Conservation (phyloP, 192 early-diverging fungal genomes). For the Umbelopsis sp. region DNA sequence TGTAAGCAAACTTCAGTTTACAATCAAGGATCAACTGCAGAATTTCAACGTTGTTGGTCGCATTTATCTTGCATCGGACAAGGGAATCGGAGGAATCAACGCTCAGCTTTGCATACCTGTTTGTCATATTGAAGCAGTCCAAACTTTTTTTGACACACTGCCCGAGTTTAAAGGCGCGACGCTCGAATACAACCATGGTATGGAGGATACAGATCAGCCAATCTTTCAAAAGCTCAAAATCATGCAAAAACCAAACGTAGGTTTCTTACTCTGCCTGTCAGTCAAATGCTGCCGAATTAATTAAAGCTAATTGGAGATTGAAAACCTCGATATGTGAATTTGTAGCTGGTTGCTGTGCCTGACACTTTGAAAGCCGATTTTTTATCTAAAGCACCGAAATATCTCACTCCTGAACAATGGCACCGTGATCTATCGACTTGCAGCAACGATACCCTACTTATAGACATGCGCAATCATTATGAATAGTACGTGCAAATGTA, state of each 20-base stretch:
- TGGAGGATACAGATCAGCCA: conserved; percentile 45
- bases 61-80: conserved; percentile 66
- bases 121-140: conserved; percentile 51
- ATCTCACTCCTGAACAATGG: conserved; percentile 68
- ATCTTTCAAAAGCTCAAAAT: conserved; percentile 70
- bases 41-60: conserved; percentile 63
- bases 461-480: conserved; percentile 83
- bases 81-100: conserved; percentile 63
- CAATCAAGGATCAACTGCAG: conserved; percentile 14
- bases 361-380: conserved; percentile 49
- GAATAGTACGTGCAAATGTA: conserved; percentile 51
- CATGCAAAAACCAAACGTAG: conserved; percentile 54
- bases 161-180: conserved; percentile 38
- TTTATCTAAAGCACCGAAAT: conserved; percentile 60
- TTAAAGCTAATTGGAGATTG: no score
- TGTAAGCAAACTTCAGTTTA: conserved; percentile 9
- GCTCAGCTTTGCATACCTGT: conserved; percentile 72
- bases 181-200: conserved; percentile 34
- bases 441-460: conserved; percentile 45
- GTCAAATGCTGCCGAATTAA: background rate
- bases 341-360: conserved; percentile 52
- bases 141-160: conserved; percentile 51
- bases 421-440: conserved; percentile 52
- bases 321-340: no score
- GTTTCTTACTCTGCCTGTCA: background rate